Conservation (phyloP, 2,329 filamentous ascomycete genomes). For the Diaporthe nobilis region DNA sequence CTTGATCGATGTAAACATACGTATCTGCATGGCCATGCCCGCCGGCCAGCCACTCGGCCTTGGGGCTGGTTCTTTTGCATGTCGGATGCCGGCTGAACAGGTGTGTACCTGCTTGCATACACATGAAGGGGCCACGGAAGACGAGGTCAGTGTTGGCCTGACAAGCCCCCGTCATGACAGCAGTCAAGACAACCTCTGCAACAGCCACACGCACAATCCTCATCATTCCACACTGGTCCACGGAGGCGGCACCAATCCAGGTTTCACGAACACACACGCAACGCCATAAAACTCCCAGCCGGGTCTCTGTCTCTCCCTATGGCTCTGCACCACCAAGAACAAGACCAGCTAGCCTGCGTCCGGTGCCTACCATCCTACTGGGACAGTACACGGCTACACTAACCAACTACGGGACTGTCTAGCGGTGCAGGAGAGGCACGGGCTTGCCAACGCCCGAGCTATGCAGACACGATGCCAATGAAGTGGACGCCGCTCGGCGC, state of each 20-base stretch:
- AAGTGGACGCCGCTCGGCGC: slow-evolving; percentile 13
- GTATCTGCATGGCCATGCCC: background rate
- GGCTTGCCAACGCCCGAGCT: slow-evolving; percentile 12
- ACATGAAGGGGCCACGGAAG: background rate
- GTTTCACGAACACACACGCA: slow-evolving; percentile 24
- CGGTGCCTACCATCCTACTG: slow-evolving; percentile 20
- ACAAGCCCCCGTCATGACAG: background rate
- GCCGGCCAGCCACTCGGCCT: background rate
- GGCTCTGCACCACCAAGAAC: background rate
- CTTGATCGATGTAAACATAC: background rate
- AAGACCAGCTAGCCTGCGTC: background rate
- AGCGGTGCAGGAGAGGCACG: slow-evolving; percentile 11
- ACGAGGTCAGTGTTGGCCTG: slow-evolving; percentile 11
- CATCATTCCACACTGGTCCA: background rate
- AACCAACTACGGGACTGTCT: slow-evolving; percentile 1
- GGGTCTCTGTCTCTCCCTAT: background rate
- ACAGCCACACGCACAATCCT: slow-evolving; percentile 13
- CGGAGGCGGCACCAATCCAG: slow-evolving; percentile 13
- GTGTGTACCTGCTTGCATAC: background rate
- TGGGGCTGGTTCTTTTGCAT: background rate
- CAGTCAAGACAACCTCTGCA: background rate
- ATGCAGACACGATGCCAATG: slow-evolving; percentile 24
- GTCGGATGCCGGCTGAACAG: slow-evolving; percentile 10
- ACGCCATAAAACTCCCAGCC: background rate
- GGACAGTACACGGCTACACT: slow-evolving; percentile 23